Evolutionary conservation across 371 early-diverging fungal genomes (phyloP), one percentile per base, ranked within the genome.

Genomic region (Apophysomyces trapeziformis): DNA sequence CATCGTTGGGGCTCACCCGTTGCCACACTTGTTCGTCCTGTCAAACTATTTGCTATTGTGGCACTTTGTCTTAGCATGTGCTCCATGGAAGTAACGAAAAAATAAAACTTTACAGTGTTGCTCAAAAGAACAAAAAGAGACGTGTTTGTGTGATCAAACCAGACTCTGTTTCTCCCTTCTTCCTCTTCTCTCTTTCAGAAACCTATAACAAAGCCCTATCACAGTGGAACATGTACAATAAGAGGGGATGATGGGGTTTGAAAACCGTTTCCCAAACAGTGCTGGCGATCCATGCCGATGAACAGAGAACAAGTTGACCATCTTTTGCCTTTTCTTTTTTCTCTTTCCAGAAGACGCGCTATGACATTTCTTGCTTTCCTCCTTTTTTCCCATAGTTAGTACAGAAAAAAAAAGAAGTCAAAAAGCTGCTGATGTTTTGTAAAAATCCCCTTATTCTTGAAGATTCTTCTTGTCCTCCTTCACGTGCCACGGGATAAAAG

Each of bases 201-300:
- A 50, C 54, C 16, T 13, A 41, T 11, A 41, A 41, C 5, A 41
- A 11, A 11, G 16, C 47, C 5, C 21, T 21, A 9, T 18, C 21
- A 9, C n/a, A 21, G 54, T 50, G 54, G 54, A 50, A 50, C 54
- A 50, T 50, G 2, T 50, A 50, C 54, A 50, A 50, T 50, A 50
- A 50, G 54, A 50, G 9, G 13, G n/a, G 6, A 18, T 21, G 54
- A 50, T 18, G n/a, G 54, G 21, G 21, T 41, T 50, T 50, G 21
- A 50, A 47, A 47, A 45, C 13, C 21, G 21, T 11, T 11, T 32
- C 21, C 54, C 16, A 50, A 50, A 14, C 47, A n/a, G 21, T 7
- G 21, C 5, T 21, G 54, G 9, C 32, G 21, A 21, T 50, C 21
- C 21, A 32, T 50, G 54, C 54, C 32, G 21, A 7, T 18, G 32